A percentile compares a stretch with the other conserved stretches of the same genome.
Conservation (phyloP, 441 rosid genomes). For the Omphalea diandra region DNA sequence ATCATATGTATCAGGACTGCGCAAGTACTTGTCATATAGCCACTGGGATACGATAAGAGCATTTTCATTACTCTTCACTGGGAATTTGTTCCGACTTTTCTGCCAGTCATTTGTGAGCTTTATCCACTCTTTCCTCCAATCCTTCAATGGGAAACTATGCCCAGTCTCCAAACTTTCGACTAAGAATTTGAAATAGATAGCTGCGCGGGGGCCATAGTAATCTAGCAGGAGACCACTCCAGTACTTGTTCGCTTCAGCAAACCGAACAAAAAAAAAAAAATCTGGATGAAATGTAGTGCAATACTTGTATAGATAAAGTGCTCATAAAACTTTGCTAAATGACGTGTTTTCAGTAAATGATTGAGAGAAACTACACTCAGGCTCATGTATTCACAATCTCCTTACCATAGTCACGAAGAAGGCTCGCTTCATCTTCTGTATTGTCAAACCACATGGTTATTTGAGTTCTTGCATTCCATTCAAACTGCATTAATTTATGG, state of each 20-base stretch:
- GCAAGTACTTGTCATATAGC: constrained; percentile 53
- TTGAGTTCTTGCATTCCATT: constrained; percentile 82
- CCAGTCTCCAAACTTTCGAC: constrained; percentile 46
- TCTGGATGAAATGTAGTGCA: not conserved
- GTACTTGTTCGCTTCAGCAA: constrained; percentile 59
- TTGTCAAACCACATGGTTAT: constrained; percentile 84
- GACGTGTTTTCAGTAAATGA: too few species aligned
- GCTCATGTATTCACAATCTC: not conserved
- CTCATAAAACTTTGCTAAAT: too few species aligned
- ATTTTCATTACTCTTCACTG: constrained; percentile 42
- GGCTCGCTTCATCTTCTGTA: constrained; percentile 64
- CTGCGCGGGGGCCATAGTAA: constrained; percentile 69
- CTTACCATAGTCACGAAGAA: constrained; percentile 69
- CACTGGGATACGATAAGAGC: constrained; percentile 39
- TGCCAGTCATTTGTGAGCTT: constrained; percentile 71
- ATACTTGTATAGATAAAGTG: not conserved
- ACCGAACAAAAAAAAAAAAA: not conserved
- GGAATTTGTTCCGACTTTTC: constrained; percentile 36
- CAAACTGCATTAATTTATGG: constrained; percentile 42
- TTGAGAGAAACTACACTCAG: too few species aligned
- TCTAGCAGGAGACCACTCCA: constrained; percentile 67
- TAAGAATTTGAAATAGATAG: constrained; percentile 53
- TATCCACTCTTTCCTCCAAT: constrained; percentile 72
- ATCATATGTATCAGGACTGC: constrained; percentile 24
- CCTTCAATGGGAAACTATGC: constrained; percentile 38